Evolutionary conservation across 176 grass and related monocot species (phyloP).

Genomic region (Eragrostis nindensis): DNA sequence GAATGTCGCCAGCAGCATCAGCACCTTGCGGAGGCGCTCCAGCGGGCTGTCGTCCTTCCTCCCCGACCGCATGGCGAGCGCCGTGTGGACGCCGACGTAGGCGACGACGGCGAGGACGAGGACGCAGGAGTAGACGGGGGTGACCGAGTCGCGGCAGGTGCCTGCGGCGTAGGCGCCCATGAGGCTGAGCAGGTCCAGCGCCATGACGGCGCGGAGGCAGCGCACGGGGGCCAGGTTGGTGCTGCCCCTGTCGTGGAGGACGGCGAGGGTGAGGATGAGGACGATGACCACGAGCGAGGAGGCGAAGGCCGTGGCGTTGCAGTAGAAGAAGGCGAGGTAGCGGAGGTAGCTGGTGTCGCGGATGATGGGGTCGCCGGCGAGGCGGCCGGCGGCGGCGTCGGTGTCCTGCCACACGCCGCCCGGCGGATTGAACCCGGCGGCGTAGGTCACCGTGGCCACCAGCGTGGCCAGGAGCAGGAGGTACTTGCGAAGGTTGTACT

Average conservation of each 20-base stretch:
- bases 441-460: neutral
- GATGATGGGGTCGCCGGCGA: constrained; percentile 24
- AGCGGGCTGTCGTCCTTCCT: neutral
- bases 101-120: neutral
- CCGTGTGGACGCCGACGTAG: neutral
- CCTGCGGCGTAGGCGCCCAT: constrained; percentile 11
- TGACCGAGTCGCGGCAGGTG: neutral
- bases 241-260: neutral
- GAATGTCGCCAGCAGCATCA: constrained; percentile 48
- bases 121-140: neutral
- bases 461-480: neutral
- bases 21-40: constrained; percentile 18
- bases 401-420: neutral
- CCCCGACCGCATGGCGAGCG: neutral
- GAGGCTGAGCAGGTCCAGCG: constrained; percentile 28
- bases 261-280: neutral
- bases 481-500: neutral
- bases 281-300: neutral
- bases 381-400: neutral
- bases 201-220: neutral
- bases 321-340: constrained; percentile 37
- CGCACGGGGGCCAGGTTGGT: neutral
- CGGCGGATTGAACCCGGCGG: neutral
- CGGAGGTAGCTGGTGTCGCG: neutral
- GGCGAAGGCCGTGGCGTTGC: constrained; percentile 27